Percentiles rank a stretch among this genome's conserved stretches.
These are phyloP conservation scores for Golovinomyces cichoracearum DNA, from an alignment of 2,329 filamentous ascomycete species.

Conservation along the genomic window DNA sequence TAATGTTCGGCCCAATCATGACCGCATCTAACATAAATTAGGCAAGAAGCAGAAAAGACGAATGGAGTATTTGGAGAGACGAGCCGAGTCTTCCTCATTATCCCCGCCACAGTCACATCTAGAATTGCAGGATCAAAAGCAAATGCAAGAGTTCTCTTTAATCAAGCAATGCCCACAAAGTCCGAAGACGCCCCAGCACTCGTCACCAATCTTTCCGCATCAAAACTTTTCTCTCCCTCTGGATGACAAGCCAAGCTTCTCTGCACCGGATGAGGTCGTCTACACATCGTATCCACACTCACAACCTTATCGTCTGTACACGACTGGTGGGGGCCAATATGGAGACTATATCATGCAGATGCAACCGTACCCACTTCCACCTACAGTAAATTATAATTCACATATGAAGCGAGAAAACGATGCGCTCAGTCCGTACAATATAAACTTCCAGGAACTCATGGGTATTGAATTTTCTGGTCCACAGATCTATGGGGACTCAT, in stretches of 20 bases:
- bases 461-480: constrained; percentile 34
- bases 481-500: constrained; percentile 31
- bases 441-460: constrained; percentile 37
- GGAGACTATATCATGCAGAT: too few species aligned
- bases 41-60: constrained; percentile 85
- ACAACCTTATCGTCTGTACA: constrained; percentile 38
- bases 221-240: not conserved
- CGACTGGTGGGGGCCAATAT: constrained; percentile 21
- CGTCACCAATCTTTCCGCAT: not conserved
- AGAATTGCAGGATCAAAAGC: constrained; percentile 18
- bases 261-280: constrained; percentile 34
- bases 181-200: constrained; percentile 11
- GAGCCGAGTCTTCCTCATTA: constrained; percentile 37
- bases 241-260: not conserved
- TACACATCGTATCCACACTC: constrained; percentile 35
- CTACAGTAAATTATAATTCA: too few species aligned
- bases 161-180: constrained; percentile 11
- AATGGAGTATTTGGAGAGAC: constrained; percentile 59
- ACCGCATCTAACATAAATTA: constrained; percentile 16
- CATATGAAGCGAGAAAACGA: too few species aligned
- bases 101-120: constrained; percentile 28
- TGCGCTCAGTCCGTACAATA: constrained; percentile 35
- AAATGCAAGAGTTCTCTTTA: constrained; percentile 8
- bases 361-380: too few species aligned
- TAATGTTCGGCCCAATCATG: not conserved